These are phyloP conservation scores for Gypsophila paniculata DNA, from an alignment of 179 eudicot genomes.

Conservation along the genomic window DNA sequence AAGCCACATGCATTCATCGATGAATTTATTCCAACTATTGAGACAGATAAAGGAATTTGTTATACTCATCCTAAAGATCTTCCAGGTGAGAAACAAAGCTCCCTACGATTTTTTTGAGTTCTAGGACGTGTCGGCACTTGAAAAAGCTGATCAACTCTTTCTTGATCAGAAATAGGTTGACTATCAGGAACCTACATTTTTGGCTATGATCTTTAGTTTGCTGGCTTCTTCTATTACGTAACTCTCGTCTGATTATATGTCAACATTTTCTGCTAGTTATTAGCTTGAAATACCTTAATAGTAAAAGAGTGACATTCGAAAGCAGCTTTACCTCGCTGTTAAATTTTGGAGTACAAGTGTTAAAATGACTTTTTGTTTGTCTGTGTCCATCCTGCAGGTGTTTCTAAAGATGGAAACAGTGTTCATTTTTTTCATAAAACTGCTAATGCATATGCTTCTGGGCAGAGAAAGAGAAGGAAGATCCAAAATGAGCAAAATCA, in stretches of 20 bases:
- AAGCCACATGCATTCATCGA: slow-evolving; percentile 60
- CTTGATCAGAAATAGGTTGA: not conserved
- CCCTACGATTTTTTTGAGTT: not conserved
- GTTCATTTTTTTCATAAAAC: slow-evolving; percentile 65
- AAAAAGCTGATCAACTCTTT: too few species aligned
- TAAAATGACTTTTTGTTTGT: not conserved
- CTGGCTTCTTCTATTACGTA: not conserved
- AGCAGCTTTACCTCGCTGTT: not conserved
- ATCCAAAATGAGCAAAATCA: slow-evolving; percentile 39
- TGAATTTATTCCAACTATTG: slow-evolving; percentile 77
- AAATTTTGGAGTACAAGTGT: not conserved
- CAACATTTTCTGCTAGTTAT: not conserved
- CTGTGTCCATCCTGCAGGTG: slow-evolving; percentile 37
- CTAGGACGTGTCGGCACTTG: not conserved
- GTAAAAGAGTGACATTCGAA: not conserved
- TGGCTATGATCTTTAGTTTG: not conserved
- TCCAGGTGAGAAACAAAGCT: slow-evolving; percentile 52
- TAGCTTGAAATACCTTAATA: not conserved
- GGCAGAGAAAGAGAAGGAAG: slow-evolving; percentile 65
- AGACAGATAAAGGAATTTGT: slow-evolving; percentile 72
- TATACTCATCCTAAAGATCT: slow-evolving; percentile 83
- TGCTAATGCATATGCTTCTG: slow-evolving; percentile 70
- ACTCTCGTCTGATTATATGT: not conserved
- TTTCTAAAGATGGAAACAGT: slow-evolving; percentile 63
- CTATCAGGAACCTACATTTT: not conserved